Evolutionary conservation across 2,329 filamentous ascomycete genomes (phyloP), one percentile per base, ranked within the genome.

Genomic region (Apiospora phragmitis): DNA sequence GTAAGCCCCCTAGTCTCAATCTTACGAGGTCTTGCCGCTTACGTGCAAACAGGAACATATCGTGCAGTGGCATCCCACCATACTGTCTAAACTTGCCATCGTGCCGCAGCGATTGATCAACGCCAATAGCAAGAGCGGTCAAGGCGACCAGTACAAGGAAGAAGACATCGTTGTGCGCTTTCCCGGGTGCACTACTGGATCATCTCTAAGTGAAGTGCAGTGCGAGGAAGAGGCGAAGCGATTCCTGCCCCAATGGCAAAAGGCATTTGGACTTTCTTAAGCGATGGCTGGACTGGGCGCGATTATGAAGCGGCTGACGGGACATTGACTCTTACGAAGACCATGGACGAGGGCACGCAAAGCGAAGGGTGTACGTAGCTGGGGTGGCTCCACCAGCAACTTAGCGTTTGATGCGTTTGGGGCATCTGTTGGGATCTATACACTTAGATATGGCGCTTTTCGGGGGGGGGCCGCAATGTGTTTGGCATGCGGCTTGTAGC

Each of bases 51-150:
- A 95, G 93, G 93, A 95, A 82, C 93, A 96, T 79, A 92, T 95
- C 75, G 90, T 94, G 43, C 95, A 97, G 85, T 99, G 96, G 97
- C 96, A 99, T 79, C 94, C 95, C 38, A 99, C 96, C 0, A 92
- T 99, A 62, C 88, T 99, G 14, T 94, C 95, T 47, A 96, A 94
- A 79, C 84, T 98, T 72, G 95, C 93, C 1, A 86, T 99, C 29
- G 87, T 99, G n/a, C 94, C 95, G 2, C 96, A 99, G 81, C 89
- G 92, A 68, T 86, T 88, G 43, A 84, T 99, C 79, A 97, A 97
- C 78, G 89, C 93, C 0, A 98, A 98, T 81, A 91, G 87, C 72
- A 82, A 83, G 68, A 79, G 80, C 55, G 81, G 83, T 29, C 80
- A 85, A 71, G 91, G 91, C 68, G 89, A 88, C 21, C 85, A 88